Percentiles rank a stretch among this genome's conserved stretches.
Evolutionary conservation across 129 eudicot species (phyloP).

Genomic region (Heracleum sosnowskyi): DNA sequence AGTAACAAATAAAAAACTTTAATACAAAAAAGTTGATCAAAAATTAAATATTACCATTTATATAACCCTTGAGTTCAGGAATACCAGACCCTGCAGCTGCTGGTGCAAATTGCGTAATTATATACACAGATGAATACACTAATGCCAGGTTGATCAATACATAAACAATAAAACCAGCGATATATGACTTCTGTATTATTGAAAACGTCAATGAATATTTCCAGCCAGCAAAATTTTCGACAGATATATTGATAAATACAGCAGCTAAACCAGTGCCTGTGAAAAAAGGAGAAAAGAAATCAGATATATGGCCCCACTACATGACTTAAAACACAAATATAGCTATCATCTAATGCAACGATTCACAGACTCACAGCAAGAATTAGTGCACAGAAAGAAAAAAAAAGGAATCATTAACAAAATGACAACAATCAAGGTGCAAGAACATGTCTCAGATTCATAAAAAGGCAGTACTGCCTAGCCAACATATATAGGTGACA

Average conservation of each 20-base stretch:
- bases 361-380: not conserved
- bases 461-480: no score
- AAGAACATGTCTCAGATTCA: no score
- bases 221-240: slow-evolving; percentile 99
- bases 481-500: no score
- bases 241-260: slow-evolving; percentile 86
- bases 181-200: slow-evolving; percentile 74
- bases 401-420: no score
- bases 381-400: no score
- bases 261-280: slow-evolving; percentile 93
- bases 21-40: not conserved
- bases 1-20: not conserved
- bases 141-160: no score
- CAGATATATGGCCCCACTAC: not conserved
- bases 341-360: slow-evolving; percentile 1
- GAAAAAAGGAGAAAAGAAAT: slow-evolving; percentile 15
- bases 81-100: slow-evolving; percentile 99
- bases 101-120: slow-evolving; percentile 79
- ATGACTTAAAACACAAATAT: slow-evolving; percentile 7
- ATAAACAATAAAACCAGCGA: slow-evolving; percentile 35
- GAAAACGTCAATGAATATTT: slow-evolving; percentile 70
- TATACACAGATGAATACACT: no score
- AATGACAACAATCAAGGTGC: no score
- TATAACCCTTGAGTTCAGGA: slow-evolving; percentile 97
- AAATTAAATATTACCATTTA: slow-evolving; percentile 54